Percentiles rank a stretch among this genome's conserved stretches.
These are phyloP conservation scores for Daldinia sp. DNA, from an alignment of 2,329 filamentous ascomycete species.

Conservation along the genomic window DNA sequence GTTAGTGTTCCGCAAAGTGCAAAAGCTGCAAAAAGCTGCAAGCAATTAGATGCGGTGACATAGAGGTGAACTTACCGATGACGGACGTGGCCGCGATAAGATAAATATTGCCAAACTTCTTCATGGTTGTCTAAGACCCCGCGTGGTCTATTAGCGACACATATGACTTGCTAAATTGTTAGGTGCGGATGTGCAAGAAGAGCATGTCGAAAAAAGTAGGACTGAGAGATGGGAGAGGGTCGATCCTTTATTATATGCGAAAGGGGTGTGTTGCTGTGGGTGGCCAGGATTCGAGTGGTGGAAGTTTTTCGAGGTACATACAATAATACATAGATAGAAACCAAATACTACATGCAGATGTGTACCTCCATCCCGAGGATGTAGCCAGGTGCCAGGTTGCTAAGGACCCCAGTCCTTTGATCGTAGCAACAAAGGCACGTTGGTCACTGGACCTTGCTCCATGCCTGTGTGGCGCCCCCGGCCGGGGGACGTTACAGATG, in stretches of 20 bases:
- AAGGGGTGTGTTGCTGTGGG: constrained; percentile 25
- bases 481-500: constrained; percentile 37
- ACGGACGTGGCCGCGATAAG: constrained; percentile 59
- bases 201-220: constrained; percentile 20
- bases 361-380: background rate
- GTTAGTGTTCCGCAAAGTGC: constrained; percentile 19
- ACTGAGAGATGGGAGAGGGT: constrained; percentile 24
- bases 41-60: background rate
- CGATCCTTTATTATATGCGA: constrained; percentile 41
- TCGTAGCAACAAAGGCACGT: constrained; percentile 38
- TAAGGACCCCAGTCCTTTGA: constrained; percentile 29
- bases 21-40: background rate
- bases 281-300: constrained; percentile 27
- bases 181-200: constrained; percentile 24
- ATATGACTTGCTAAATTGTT: constrained; percentile 19
- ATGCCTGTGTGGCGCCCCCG: constrained; percentile 27
- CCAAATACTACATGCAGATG: background rate
- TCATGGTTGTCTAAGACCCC: constrained; percentile 48
- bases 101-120: constrained; percentile 57
- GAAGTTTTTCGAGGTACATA: constrained; percentile 7
- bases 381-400: background rate
- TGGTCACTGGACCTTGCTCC: constrained; percentile 38
- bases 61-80: constrained; percentile 52
- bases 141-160: constrained; percentile 43
- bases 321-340: constrained; percentile 2